phyloP scores from a whole-genome alignment of 495 filamentous ascomycete genomes.

The Aspergillus conjunctus region DNA sequence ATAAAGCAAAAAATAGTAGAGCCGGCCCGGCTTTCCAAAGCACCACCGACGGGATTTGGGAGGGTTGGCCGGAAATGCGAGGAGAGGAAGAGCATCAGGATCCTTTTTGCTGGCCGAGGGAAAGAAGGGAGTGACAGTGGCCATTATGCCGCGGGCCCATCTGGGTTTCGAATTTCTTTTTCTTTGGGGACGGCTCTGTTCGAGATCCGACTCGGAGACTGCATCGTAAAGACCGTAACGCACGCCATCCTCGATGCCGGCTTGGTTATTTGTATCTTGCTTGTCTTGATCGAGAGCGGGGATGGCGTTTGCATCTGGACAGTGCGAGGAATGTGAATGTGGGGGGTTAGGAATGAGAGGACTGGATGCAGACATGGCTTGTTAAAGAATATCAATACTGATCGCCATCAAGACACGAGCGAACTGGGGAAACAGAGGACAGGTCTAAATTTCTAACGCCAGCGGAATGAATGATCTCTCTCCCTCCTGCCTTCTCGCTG shows the following conservation, averaged over 20 bases:
- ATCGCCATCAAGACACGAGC: neutral
- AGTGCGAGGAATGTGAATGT: neutral
- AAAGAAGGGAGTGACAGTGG: slow-evolving; percentile 21
- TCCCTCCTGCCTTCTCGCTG: neutral
- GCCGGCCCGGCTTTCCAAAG: slow-evolving; percentile 7
- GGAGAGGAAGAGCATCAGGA: slow-evolving; percentile 27
- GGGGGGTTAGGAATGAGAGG: neutral
- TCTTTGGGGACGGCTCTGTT: neutral
- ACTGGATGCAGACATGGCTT: slow-evolving; percentile 3
- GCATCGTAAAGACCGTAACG: neutral
- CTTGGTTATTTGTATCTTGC: neutral
- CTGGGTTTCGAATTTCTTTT: no score
- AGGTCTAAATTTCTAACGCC: neutral
- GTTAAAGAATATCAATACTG: neutral
- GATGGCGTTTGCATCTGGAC: neutral
- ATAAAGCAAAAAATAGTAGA: slow-evolving; percentile 27
- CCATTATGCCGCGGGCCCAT: slow-evolving; percentile 18
- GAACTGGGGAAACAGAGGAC: neutral
- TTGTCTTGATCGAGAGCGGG: neutral
- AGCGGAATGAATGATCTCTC: neutral
- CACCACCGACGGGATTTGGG: slow-evolving; percentile 4
- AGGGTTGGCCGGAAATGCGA: slow-evolving; percentile 10
- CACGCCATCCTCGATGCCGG: neutral
- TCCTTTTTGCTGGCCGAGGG: slow-evolving; percentile 12
- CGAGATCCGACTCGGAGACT: neutral